phyloP scores from a whole-genome alignment of 2,329 filamentous ascomycete species.

The Emmonsia crescens region DNA sequence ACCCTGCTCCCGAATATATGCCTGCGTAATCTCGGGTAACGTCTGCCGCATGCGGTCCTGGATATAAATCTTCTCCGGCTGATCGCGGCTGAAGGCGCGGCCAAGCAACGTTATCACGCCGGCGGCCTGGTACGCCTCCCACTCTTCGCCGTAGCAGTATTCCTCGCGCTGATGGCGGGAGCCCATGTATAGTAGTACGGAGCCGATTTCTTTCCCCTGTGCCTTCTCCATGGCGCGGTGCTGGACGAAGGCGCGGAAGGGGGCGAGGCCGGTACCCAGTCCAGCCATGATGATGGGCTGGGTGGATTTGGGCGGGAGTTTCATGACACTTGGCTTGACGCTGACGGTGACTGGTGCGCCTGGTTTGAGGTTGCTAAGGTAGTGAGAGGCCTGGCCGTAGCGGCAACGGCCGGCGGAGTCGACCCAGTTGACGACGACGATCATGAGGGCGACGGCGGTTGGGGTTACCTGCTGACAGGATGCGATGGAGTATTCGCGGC shows the following conservation, averaged over 20 bases:
- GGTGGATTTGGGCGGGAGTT: conserved; percentile 76
- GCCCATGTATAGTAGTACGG: conserved; percentile 91
- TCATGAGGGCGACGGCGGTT: conserved; percentile 82
- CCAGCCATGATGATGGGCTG: conserved; percentile 98
- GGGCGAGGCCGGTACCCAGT: conserved; percentile 91
- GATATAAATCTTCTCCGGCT: conserved; percentile 98
- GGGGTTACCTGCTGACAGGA: conserved; percentile 93
- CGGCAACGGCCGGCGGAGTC: conserved; percentile 79
- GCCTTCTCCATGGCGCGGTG: conserved; percentile 96
- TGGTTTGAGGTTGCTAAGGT: conserved; percentile 64
- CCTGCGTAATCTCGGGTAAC: conserved; percentile 66
- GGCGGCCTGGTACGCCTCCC: conserved; percentile 94
- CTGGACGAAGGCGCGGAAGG: conserved; percentile 98
- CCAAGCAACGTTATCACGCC: conserved; percentile 92
- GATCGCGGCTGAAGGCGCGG: conserved; percentile 89
- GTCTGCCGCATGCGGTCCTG: conserved; percentile 95
- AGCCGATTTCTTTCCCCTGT: conserved; percentile 89
- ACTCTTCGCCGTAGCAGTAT: conserved; percentile 97
- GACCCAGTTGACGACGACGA: conserved; percentile 94
- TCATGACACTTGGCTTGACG: conserved; percentile 98
- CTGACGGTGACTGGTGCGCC: conserved; percentile 81
- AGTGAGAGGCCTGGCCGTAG: conserved; percentile 86
- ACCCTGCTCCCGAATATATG: conserved; percentile 78
- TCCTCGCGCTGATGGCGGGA: conserved; percentile 96
- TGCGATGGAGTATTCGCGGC: conserved; percentile 96